Conservation (phyloP, 805 yeast species). For the Wickerhamomyces bisporus region DNA sequence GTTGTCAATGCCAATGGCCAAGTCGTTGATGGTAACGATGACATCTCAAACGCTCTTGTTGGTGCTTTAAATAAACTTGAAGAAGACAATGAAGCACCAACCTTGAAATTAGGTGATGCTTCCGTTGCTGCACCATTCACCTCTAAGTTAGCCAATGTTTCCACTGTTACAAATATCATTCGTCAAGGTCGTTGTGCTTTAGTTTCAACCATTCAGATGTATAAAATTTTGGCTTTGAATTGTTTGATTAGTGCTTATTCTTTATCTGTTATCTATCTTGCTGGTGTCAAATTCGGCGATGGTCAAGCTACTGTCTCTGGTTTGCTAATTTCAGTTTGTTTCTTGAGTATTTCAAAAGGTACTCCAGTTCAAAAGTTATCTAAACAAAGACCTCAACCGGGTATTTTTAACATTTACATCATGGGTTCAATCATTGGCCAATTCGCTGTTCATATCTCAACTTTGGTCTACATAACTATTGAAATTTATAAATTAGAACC, state of each 20-base stretch:
- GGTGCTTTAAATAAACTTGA: conserved; percentile 48
- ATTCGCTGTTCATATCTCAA: conserved; percentile 84
- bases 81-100: conserved; percentile 79
- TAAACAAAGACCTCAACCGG: conserved; percentile 94
- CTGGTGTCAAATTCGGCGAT: conserved; percentile 98
- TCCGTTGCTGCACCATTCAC: conserved; percentile 99
- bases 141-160: conserved; percentile 85
- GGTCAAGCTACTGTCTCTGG: conserved; percentile 98
- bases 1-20: conserved; percentile 27
- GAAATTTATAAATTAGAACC: conserved; percentile 89
- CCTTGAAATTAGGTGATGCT: conserved; percentile 94
- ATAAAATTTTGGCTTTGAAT: conserved; percentile 93
- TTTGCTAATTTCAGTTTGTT: conserved; percentile 84
- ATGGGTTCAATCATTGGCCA: conserved; percentile 98
- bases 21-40: conserved; percentile 27
- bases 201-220: conserved; percentile 97
- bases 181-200: conserved; percentile 98
- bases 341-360: conserved; percentile 92
- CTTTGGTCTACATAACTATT: conserved; percentile 75
- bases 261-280: conserved; percentile 85
- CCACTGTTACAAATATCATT: conserved; percentile 86
- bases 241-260: conserved; percentile 97
- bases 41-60: conserved; percentile 63
- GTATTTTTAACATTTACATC: conserved; percentile 89
- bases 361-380: conserved; percentile 84